These are phyloP conservation scores for Skeletonema grethae DNA, from an alignment of 108 stramenopile species.

Conservation along the genomic window DNA sequence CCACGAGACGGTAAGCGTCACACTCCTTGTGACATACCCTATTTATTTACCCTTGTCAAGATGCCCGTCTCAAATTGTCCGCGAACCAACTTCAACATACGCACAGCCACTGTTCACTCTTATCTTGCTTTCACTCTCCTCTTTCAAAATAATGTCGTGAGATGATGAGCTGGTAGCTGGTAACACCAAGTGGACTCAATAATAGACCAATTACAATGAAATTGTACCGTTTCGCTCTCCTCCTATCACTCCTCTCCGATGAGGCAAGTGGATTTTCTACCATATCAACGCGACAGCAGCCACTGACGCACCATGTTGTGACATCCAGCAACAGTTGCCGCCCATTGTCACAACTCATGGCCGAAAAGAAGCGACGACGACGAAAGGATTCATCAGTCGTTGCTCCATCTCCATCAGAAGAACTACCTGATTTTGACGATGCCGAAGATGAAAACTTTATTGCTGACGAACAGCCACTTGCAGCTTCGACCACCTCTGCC, in stretches of 20 bases:
- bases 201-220: neutral
- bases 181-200: too few species aligned
- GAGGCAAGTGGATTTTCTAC: neutral
- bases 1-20: too few species aligned
- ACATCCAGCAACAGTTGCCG: neutral
- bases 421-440: conserved; percentile 81
- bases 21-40: too few species aligned
- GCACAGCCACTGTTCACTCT: neutral
- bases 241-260: conserved; percentile 2
- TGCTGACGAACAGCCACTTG: conserved; percentile 23
- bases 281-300: neutral
- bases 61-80: too few species aligned
- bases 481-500: conserved; percentile 7
- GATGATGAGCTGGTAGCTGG: neutral
- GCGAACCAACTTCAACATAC: neutral
- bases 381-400: conserved; percentile 27
- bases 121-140: too few species aligned
- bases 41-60: too few species aligned
- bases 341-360: conserved; percentile 16
- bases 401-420: conserved; percentile 22
- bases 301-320: neutral
- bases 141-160: neutral
- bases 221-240: neutral
- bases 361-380: conserved; percentile 37
- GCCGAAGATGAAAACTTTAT: conserved; percentile 43